These are phyloP conservation scores for Aspergillus felis DNA, from an alignment of 2,329 filamentous ascomycete genomes.

Conservation along the genomic window DNA sequence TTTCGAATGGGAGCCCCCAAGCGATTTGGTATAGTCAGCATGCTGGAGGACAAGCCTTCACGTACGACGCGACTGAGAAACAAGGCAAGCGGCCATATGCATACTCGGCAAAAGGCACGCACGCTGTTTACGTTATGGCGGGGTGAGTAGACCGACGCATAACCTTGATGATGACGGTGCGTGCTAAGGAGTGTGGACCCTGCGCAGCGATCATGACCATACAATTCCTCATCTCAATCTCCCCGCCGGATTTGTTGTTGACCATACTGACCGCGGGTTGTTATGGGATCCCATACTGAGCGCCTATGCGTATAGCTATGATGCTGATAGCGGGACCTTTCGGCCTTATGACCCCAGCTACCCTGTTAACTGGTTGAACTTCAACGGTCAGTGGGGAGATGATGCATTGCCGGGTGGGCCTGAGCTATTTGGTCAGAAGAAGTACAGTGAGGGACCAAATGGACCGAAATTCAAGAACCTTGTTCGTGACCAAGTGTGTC, in stretches of 20 bases:
- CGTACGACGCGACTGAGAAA: constrained; percentile 54
- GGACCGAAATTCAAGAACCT: constrained; percentile 59
- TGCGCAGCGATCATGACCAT: constrained; percentile 55
- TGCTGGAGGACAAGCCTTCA: constrained; percentile 59
- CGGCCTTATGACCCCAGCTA: constrained; percentile 43
- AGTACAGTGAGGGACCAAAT: constrained; percentile 56
- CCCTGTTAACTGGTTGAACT: constrained; percentile 55
- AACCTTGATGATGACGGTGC: background rate
- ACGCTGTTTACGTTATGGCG: constrained; percentile 60
- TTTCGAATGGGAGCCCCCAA: constrained; percentile 52
- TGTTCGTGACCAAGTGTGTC: constrained; percentile 55
- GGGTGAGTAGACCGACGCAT: constrained; percentile 33
- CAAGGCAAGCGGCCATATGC: constrained; percentile 51
- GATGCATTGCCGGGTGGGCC: constrained; percentile 52
- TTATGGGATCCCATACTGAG: constrained; percentile 59
- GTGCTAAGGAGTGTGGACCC: background rate
- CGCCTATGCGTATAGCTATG: constrained; percentile 55
- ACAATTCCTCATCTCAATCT: constrained; percentile 59
- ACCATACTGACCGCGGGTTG: constrained; percentile 52
- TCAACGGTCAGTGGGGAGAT: constrained; percentile 60
- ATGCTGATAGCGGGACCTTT: constrained; percentile 41
- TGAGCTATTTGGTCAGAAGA: constrained; percentile 52
- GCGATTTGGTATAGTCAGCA: constrained; percentile 64
- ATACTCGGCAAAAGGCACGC: constrained; percentile 59
- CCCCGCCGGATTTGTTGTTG: constrained; percentile 49